Base-by-base conservation (phyloP, 2,329 filamentous ascomycete species). In the Ustilaginoidea virens region DNA sequence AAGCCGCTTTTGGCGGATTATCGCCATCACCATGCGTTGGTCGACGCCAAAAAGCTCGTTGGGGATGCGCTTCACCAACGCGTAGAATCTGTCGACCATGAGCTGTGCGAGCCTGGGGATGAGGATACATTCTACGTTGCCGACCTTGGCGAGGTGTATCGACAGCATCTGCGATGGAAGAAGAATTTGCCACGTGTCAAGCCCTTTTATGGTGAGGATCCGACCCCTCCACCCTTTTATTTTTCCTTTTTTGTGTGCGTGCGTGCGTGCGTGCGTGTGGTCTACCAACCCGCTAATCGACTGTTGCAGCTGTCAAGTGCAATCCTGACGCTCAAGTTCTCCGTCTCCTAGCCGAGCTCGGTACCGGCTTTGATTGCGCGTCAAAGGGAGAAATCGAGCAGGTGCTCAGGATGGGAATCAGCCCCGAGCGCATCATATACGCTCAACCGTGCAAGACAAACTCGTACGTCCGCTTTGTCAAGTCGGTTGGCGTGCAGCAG, bases 371-470 rank as follows among this genome's bases (percentile, higher is more conserved):
- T 54, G 90, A 98, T 59, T 98, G 90, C 58, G 90, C 90, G 38
- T 96, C 87, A 57, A 96, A 96, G 70, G 69, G 77, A 40, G 90
- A 98, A 61, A 94, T 98, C 44, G 86, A 98, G 54, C 75, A 86
- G 54, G 80, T 94, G 36, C 66, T 96, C 30, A 66, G 69, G 47
- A 70, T 86, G 52, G 86, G 85, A 43, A 69, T 92, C 41, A 76
- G 81, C 48, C 81, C 90, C 9, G 72, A 75, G 40, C 85, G 87
- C 53, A 92, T 98, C 64, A 94, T 98, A 60, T 98, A 96, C 51
- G 90, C 90, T 28, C 90, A 98, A 61, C 90, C 90, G 32, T 96
- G 90, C 80, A 98, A 98, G 74, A 98, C 90, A 47, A 92, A 90
- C 62, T 94, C 87, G 27, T 96, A 94, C 55, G 69, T 98, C 37